Conservation (phyloP, 2,329 filamentous ascomycete species). For the Diaporthe humulicola region DNA sequence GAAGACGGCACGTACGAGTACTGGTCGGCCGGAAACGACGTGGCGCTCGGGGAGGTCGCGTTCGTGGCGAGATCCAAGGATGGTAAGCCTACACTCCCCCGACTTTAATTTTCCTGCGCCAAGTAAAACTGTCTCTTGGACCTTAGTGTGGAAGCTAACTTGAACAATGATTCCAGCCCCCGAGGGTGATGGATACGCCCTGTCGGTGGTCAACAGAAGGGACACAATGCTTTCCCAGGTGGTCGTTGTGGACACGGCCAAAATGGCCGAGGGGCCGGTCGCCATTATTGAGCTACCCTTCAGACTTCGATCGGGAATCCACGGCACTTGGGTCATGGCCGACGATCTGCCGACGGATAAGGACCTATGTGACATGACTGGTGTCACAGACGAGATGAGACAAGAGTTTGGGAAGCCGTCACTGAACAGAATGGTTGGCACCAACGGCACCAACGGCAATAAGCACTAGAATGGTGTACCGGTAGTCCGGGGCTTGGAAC, state of each 20-base stretch:
- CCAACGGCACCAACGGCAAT: background rate
- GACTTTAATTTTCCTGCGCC: rapidly evolving
- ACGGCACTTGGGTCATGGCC: conserved; percentile 19
- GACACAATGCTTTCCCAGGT: conserved; percentile 9
- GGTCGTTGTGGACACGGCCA: background rate
- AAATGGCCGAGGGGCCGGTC: background rate
- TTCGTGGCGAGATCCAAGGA: conserved; percentile 10
- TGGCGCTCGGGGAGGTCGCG: conserved; percentile 3
- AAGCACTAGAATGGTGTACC: background rate
- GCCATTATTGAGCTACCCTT: conserved; percentile 26
- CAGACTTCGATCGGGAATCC: conserved; percentile 8
- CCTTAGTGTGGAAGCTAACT: background rate
- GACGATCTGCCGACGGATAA: background rate
- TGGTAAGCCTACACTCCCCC: background rate
- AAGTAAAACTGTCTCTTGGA: background rate
- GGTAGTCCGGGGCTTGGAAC: background rate
- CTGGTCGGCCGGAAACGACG: conserved; percentile 11
- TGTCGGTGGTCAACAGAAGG: conserved; percentile 15
- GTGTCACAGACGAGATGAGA: conserved; percentile 18
- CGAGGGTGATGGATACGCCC: conserved; percentile 18
- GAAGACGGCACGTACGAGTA: conserved; percentile 18
- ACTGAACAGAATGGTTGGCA: background rate
- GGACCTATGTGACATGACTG: conserved; percentile 28
- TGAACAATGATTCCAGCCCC: background rate
- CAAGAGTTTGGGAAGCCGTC: conserved; percentile 6